Percentiles rank a stretch among this genome's conserved stretches.
phyloP scores from a whole-genome alignment of 176 grass and related monocot species.

The Echinochloa phyllopogon region DNA sequence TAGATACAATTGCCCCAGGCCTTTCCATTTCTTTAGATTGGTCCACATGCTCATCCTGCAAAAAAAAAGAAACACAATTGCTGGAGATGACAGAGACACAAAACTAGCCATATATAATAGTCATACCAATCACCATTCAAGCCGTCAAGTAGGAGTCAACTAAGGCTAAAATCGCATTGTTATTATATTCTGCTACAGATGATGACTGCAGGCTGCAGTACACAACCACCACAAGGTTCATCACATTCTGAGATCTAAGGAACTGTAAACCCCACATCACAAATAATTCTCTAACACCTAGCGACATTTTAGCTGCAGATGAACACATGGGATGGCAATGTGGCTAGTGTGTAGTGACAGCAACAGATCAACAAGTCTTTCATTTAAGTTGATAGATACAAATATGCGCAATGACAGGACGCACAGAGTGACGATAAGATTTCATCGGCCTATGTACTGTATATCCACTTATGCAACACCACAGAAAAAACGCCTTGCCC shows the following conservation, averaged over 20 bases:
- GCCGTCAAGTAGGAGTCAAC: not conserved
- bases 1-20: slow-evolving; percentile 84
- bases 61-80: slow-evolving; percentile 14
- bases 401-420: not conserved
- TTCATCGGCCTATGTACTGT: not conserved
- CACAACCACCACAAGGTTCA: not conserved
- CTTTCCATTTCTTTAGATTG: slow-evolving; percentile 60
- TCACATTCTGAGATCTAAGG: not conserved
- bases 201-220: not conserved
- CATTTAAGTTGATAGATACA: not conserved
- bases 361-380: slow-evolving; percentile 10
- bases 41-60: slow-evolving; percentile 51
- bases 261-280: not conserved
- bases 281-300: not conserved
- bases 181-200: not conserved
- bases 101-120: slow-evolving; percentile 11
- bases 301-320: slow-evolving; percentile 15
- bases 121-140: not conserved
- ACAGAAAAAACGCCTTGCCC: not conserved
- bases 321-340: not conserved
- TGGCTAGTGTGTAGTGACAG: not conserved
- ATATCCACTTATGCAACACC: not conserved
- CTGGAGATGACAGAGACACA: slow-evolving; percentile 30
- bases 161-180: not conserved
- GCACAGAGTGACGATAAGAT: not conserved